phyloP scores from a whole-genome alignment of 257 asterid genomes.

The Solanum sejunctum region DNA sequence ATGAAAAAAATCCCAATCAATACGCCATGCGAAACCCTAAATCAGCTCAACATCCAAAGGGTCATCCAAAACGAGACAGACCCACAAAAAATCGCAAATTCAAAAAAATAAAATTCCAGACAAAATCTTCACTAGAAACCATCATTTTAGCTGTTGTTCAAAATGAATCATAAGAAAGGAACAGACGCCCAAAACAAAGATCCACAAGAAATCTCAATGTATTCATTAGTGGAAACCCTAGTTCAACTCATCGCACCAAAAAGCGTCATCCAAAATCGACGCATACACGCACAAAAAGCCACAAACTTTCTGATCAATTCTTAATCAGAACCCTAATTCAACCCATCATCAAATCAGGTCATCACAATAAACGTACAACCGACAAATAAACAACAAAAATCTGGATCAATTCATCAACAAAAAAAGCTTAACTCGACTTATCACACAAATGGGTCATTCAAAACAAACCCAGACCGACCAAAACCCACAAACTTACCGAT shows the following conservation, averaged over 20 bases:
- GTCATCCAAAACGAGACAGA: background rate
- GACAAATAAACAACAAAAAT: background rate
- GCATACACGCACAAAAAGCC: background rate
- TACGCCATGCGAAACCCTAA: background rate
- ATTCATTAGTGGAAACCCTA: background rate
- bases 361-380: background rate
- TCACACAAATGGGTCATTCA: background rate
- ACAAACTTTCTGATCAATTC: background rate
- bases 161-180: background rate
- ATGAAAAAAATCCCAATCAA: background rate
- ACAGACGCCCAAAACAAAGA: background rate
- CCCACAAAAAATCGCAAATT: background rate
- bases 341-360: background rate
- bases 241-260: background rate
- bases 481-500: background rate
- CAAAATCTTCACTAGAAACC: background rate
- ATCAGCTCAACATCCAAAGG: constrained; percentile 1
- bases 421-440: background rate
- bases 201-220: background rate
- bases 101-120: background rate
- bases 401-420: background rate
- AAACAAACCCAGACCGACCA: background rate
- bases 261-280: background rate
- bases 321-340: background rate
- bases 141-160: background rate